Base-by-base conservation (phyloP, 352 stramenopile species). In the Phytopythium kandeliae region DNA sequence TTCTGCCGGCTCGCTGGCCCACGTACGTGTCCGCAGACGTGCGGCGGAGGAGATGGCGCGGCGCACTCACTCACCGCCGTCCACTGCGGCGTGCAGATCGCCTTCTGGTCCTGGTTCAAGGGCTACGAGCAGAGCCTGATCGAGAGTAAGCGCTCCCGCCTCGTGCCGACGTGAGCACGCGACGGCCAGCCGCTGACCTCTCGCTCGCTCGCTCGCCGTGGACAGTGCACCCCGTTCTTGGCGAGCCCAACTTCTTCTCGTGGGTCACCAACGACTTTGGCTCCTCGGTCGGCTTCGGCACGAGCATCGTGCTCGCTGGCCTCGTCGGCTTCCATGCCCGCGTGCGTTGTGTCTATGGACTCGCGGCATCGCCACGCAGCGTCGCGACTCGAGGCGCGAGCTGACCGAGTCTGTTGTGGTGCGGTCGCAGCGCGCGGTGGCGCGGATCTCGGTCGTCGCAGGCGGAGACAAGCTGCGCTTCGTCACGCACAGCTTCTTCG, bases 41-140 rank as follows among this genome's bases (percentile, higher is more conserved):
- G 4, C 28, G 28, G 4, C 4, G 4, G 28, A 10, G 28, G 9
- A 31, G 28, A 31, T 4, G 28, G 28, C 4, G 28, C 4, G 28
- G 4, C 28, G 28, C 28, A 10, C 7, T 35, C 31, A 16, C 31
- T 16, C 10, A 35, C 31, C n/a, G n/a, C n/a, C 2, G 4, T 35
- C 31, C 31, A 10, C 11, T 3, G 10, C 10, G 19, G n/a, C 2
- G 16, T 52, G 35, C 57, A 94, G 78, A 89, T 94, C 55, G 80
- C 83, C 22, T 94, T 94, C 48, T 94, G 83, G 83, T 92, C 80
- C 25, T 94, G 83, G 83, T 66, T 92, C 48, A 94, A 94, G 55
- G 83, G 83, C n/a, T 90, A 91, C 53, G 78, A 92, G 60, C 74
- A 88, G 56, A 89, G 80, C 65, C 67, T 92, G 2, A 63, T 86